Evolutionary conservation across 169 alveolate species (phyloP), one percentile per base, ranked within the genome.

Genomic region (Eimeria praecox): DNA sequence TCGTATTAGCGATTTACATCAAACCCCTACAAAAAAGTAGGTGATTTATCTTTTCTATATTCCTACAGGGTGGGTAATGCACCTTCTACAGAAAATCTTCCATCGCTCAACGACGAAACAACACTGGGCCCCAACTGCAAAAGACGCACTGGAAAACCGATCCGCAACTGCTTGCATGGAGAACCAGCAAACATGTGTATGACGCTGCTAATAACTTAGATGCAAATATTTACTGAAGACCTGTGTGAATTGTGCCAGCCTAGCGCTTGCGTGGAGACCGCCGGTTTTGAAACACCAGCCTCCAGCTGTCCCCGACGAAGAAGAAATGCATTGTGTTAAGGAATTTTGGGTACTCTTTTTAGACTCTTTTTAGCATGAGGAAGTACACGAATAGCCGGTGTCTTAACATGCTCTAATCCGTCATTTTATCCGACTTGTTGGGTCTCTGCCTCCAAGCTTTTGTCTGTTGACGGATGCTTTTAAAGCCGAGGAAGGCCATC

Each of bases 71-170:
- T n/a, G n/a, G n/a, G n/a, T n/a, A n/a, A 49, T 12, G 56, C 56
- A 12, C 56, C 56, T 49, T 49, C 56, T 49, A 5, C 56, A 49
- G 12, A 12, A n/a, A n/a, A n/a, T n/a, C n/a, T n/a, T n/a, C n/a
- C n/a, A n/a, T n/a, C n/a, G n/a, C n/a, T n/a, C n/a, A n/a, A n/a
- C n/a, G n/a, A n/a, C n/a, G n/a, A n/a, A n/a, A 66, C 46, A 2
- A 24, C 78, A 24, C 42, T 66, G 78, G 78, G 78, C 78, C 78
- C 78, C 78, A 3, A 42, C n/a, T 69, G 78, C 78, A 69, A 33
- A 20, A 64, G 40, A 64, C 8, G 40, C 78, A 69, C 27, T 2
- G 46, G 27, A 33, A 69, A 33, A 14, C 14, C 22, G 5, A 22
- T 14, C 78, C 78, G 14, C 78, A 33, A 3, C 42, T 69, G 78